phyloP scores from a whole-genome alignment of 2,329 filamentous ascomycete genomes.

The Apiospora koreana region DNA sequence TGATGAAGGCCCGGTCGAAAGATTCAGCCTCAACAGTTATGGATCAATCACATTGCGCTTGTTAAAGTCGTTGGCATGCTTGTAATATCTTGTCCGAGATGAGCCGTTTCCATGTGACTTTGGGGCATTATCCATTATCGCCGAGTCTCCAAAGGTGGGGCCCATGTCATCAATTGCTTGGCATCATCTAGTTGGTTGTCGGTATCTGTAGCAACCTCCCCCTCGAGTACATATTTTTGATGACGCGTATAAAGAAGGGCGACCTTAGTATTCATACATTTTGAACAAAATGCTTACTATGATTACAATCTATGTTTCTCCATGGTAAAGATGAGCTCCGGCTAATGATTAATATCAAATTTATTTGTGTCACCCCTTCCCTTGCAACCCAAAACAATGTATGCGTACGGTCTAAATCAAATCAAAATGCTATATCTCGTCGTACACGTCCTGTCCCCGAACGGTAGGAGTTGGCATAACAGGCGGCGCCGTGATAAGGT shows the following conservation, averaged over 20 bases:
- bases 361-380: background rate
- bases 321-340: background rate
- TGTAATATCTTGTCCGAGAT: background rate
- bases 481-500: constrained; percentile 17
- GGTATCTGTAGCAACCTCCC: too few relatives aligned
- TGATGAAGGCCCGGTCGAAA: background rate
- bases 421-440: constrained; percentile 5
- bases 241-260: background rate
- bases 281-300: background rate
- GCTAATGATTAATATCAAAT: background rate
- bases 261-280: background rate
- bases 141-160: background rate
- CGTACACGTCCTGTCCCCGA: constrained; percentile 4
- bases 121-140: background rate
- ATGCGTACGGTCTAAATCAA: background rate
- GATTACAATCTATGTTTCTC: background rate
- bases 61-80: background rate
- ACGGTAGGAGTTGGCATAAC: constrained; percentile 12
- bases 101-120: constrained; percentile 3
- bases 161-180: background rate
- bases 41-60: background rate
- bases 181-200: too few relatives aligned
- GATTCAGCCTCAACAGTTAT: background rate
- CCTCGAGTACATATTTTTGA: too few relatives aligned
- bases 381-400: background rate